A percentile compares a stretch with the other conserved stretches of the same genome.
Conservation (phyloP, 2,329 filamentous ascomycete species). For the Venturia pyrina region DNA sequence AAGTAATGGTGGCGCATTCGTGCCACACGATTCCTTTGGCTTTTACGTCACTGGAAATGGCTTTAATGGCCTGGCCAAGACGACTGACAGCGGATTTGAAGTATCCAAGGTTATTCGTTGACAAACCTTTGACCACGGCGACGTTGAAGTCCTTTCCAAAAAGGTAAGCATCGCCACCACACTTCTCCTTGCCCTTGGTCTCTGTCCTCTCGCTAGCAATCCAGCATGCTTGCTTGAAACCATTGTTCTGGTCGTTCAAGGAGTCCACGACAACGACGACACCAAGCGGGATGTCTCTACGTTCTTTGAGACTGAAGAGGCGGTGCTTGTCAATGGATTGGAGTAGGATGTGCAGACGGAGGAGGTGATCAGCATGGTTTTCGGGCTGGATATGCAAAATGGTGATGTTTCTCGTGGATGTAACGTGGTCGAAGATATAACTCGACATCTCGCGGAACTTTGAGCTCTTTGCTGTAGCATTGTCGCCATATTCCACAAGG, state of each 20-base stretch:
- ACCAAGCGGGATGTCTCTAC: neutral
- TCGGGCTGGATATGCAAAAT: slow-evolving; percentile 3
- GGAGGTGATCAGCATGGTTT: neutral
- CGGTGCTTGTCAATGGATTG: neutral
- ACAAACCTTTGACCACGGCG: neutral
- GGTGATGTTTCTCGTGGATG: neutral
- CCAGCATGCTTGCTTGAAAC: slow-evolving; percentile 8
- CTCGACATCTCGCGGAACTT: neutral
- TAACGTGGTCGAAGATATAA: neutral
- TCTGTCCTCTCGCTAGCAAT: neutral
- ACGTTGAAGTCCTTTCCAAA: neutral
- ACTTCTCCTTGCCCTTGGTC: neutral
- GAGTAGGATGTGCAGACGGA: slow-evolving; percentile 6
- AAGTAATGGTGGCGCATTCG: neutral
- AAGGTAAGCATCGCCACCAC: neutral
- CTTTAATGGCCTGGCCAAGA: slow-evolving; percentile 4
- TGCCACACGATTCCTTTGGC: slow-evolving; percentile 3
- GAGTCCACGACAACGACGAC: slow-evolving; percentile 5
- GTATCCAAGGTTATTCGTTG: neutral
- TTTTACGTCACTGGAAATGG: neutral
- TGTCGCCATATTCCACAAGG: neutral
- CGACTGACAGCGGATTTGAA: neutral
- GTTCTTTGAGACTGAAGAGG: neutral
- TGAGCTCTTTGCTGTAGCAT: neutral
- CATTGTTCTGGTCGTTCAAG: neutral